These are phyloP conservation scores for Debaryomycetaceae sp. DNA, from an alignment of 1,139 yeast genomes.

Conservation along the genomic window DNA sequence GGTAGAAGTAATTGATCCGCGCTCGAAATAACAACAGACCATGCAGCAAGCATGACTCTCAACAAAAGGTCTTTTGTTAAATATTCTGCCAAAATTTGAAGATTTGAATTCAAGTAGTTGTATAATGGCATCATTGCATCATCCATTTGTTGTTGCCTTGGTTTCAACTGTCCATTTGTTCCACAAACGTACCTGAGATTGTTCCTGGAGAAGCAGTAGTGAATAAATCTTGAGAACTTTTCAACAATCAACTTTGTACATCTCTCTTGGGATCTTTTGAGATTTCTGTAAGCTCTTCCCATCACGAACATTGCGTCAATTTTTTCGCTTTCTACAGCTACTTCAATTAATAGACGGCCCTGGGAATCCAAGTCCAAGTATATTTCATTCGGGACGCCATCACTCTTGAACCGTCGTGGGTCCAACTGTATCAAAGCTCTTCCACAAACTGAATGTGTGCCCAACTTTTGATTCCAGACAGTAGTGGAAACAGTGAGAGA, in stretches of 20 bases:
- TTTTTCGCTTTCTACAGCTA: slow-evolving; percentile 75
- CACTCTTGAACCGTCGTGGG: slow-evolving; percentile 61
- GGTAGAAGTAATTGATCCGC: slow-evolving; percentile 74
- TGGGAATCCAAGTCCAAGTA: slow-evolving; percentile 64
- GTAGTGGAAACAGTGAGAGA: slow-evolving; percentile 50
- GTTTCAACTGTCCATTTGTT: slow-evolving; percentile 39
- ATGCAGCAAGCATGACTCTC: slow-evolving; percentile 72
- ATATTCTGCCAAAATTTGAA: slow-evolving; percentile 62
- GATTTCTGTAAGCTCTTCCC: slow-evolving; percentile 69
- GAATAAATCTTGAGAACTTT: slow-evolving; percentile 47
- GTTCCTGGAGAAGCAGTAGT: slow-evolving; percentile 37
- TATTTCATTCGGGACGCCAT: slow-evolving; percentile 64
- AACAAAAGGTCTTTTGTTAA: slow-evolving; percentile 57
- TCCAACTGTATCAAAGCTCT: slow-evolving; percentile 61
- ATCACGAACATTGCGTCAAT: slow-evolving; percentile 74
- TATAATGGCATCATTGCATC: slow-evolving; percentile 73
- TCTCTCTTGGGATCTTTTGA: slow-evolving; percentile 60
- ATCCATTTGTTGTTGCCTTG: slow-evolving; percentile 55
- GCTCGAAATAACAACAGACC: slow-evolving; percentile 63
- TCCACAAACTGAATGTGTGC: slow-evolving; percentile 68
- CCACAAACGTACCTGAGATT: slow-evolving; percentile 56
- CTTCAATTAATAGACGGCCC: slow-evolving; percentile 59
- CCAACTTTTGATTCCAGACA: slow-evolving; percentile 69
- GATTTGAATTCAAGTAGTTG: slow-evolving; percentile 68
- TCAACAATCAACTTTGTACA: slow-evolving; percentile 65